These are phyloP conservation scores for Coccinonectria pachysandricola DNA, from an alignment of 2,329 filamentous ascomycete genomes.

Conservation along the genomic window DNA sequence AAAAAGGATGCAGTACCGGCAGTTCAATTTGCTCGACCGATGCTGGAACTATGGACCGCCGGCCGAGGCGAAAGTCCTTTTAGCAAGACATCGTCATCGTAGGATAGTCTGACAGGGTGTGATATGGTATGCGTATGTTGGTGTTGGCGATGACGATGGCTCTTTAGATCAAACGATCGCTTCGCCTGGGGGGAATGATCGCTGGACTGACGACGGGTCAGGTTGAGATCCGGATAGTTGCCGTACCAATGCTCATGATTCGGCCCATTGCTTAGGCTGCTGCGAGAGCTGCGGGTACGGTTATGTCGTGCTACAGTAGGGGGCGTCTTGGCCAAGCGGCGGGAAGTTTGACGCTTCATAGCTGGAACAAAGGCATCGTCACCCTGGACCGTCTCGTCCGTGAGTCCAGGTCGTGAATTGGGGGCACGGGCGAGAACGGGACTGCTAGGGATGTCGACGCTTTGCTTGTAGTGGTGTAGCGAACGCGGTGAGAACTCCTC, in stretches of 20 bases:
- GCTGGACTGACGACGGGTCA: slow-evolving; percentile 22
- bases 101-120: slow-evolving; percentile 32
- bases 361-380: slow-evolving; percentile 47
- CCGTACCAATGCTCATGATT: slow-evolving; percentile 32
- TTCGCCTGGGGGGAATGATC: slow-evolving; percentile 19
- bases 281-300: slow-evolving; percentile 36
- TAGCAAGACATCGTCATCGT: slow-evolving; percentile 35
- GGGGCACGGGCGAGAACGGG: slow-evolving; percentile 49
- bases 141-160: slow-evolving; percentile 25
- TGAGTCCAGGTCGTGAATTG: slow-evolving; percentile 51
- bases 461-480: slow-evolving; percentile 27
- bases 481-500: slow-evolving; percentile 21
- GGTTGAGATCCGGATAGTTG: slow-evolving; percentile 22
- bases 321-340: slow-evolving; percentile 42
- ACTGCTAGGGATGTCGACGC: slow-evolving; percentile 35
- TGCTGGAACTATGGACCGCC: slow-evolving; percentile 34
- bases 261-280: slow-evolving; percentile 30
- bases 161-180: slow-evolving; percentile 13
- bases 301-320: slow-evolving; percentile 25
- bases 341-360: slow-evolving; percentile 42
- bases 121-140: slow-evolving; percentile 25
- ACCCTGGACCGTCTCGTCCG: slow-evolving; percentile 50
- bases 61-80: slow-evolving; percentile 41
- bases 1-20: too few species aligned
- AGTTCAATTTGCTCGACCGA: slow-evolving; percentile 47